Evolutionary conservation across 163 green algal species (phyloP), one percentile per base, ranked within the genome.

Genomic region (Prototheca wickerhamii): DNA sequence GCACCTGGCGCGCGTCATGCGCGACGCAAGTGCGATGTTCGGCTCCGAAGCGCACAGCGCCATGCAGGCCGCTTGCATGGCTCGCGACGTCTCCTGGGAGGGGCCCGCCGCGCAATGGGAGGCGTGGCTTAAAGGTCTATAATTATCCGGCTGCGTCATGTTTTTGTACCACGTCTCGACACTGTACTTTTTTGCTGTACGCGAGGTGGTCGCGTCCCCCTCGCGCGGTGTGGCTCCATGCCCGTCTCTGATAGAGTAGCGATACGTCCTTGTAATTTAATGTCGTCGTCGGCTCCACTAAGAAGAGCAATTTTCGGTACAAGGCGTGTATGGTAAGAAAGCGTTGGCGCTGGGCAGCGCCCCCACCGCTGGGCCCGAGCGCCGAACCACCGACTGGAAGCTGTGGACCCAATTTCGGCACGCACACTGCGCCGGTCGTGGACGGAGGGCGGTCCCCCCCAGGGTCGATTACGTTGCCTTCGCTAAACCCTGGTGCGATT

Each of bases 21-120:
- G 53, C 6, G 2, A 12, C 2, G 80, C 75, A 12, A 29, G 63
- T 0, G 50, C 26, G 4, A 35, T 72, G 21, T 74, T 71, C 44
- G 44, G 40, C 21, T 60, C 23, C 5, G n/a, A 42, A 25, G 40
- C 25, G 20, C 82, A 80, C 44, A 20, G 21, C 2, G 18, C 2
- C 4, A 40, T 74, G 49, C 76, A 80, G 51, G 26, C 63, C 44
- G 44, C 29, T 8, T 77, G 76, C 75, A 87, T 91, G 79, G 56
- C 53, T 4, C 54, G 61, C 17, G 83, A 92, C 34, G 63, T 86
- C 20, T 88, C 79, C 2, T 92, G 86, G 86, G 69, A 61, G 25
- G 32, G 57, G 8, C 69, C 85, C n/a, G 81, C 77, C 15, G 65
- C 51, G 18, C 35, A 83, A 31, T 92, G 86, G 86, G 77, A 92